Evolutionary conservation across 2,329 filamentous ascomycete genomes (phyloP), one percentile per base, ranked within the genome.

Genomic region (Truncatella angustata): DNA sequence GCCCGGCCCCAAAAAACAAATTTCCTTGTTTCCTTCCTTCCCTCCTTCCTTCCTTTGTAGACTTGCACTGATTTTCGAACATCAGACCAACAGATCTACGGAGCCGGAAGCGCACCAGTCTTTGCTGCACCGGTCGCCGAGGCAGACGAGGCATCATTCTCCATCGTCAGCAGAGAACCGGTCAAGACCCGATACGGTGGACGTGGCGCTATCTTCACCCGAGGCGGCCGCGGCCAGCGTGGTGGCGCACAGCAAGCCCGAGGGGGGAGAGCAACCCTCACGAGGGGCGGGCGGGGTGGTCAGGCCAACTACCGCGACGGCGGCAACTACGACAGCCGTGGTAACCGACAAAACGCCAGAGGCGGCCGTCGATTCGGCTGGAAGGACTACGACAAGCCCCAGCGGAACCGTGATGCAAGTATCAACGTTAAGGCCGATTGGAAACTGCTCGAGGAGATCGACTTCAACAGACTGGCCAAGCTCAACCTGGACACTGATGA

Each of bases 351-450:
- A 24, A 79, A 81, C 55, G 84, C 81, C 50, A 85, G 88, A 59
- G 86, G 90, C 55, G 89, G 90, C 48, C 87, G 94, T 61, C 86
- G 94, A 62, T 97, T 97, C 66, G 94, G 94, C 69, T 97, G 94
- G 93, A 96, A 94, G 76, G 94, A 99, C 71, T 96, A 91, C 70
- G 94, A 99, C 78, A 97, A 97, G 85, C 94, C 94, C 55, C 85
- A 93, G 71, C 87, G 94, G 66, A 97, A 96, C 75, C 90, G 94
- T 55, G 94, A 99, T 76, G 89, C 93, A 10, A 96, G 91, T 32
- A 90, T 99, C 68, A 93, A 93, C 76, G 91, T 97, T 73, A 95
- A 95, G 75, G 84, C 92, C 20, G 92, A 97, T 70, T 99, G 94
- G 94, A 82, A 85, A 67, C 83, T 99, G 76, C 79, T 97, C 65